A percentile compares a stretch with the other conserved stretches of the same genome.
Evolutionary conservation across 2,329 filamentous ascomycete genomes (phyloP).

Genomic region (Chaetomium sp.): DNA sequence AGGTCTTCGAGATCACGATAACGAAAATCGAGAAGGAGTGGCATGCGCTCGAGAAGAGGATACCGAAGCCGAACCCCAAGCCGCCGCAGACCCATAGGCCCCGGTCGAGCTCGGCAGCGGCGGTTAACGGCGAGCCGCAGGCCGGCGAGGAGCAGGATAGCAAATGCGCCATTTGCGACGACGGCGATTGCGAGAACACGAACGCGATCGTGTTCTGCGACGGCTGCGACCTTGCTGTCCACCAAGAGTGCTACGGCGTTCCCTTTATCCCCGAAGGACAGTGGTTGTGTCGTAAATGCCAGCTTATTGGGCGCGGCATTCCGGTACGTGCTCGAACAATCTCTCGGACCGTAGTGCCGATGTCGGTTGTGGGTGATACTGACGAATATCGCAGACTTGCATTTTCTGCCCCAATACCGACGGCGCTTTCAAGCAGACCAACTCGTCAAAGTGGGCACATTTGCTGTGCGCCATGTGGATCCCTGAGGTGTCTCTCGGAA

Average conservation of each 20-base stretch:
- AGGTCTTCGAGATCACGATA: slow-evolving; percentile 96
- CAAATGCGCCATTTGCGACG: slow-evolving; percentile 96
- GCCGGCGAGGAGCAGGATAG: slow-evolving; percentile 92
- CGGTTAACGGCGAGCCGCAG: slow-evolving; percentile 89
- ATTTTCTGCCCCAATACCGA: slow-evolving; percentile 98
- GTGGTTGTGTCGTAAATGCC: slow-evolving; percentile 96
- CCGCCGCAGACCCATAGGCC: slow-evolving; percentile 92
- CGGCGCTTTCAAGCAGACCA: slow-evolving; percentile 97
- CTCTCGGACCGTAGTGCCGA: not conserved
- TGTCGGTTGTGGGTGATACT: slow-evolving; percentile 20
- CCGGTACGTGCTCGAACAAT: slow-evolving; percentile 59
- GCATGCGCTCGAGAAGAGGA: slow-evolving; percentile 92
- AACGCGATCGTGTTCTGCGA: slow-evolving; percentile 99
- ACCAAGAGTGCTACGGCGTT: slow-evolving; percentile 98
- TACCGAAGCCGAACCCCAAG: slow-evolving; percentile 95
- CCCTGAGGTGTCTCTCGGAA: slow-evolving; percentile 91
- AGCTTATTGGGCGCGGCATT: slow-evolving; percentile 87
- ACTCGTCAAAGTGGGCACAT: slow-evolving; percentile 94
- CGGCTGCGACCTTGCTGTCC: slow-evolving; percentile 93
- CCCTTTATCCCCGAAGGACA: slow-evolving; percentile 98
- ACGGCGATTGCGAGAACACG: slow-evolving; percentile 98
- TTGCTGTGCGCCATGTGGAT: slow-evolving; percentile 98
- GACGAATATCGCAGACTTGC: slow-evolving; percentile 63
- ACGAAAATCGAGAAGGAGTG: slow-evolving; percentile 99
- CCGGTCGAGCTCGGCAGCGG: slow-evolving; percentile 88